phyloP scores from a whole-genome alignment of 805 yeast genomes.

The Kodamaea neixiangensis region DNA sequence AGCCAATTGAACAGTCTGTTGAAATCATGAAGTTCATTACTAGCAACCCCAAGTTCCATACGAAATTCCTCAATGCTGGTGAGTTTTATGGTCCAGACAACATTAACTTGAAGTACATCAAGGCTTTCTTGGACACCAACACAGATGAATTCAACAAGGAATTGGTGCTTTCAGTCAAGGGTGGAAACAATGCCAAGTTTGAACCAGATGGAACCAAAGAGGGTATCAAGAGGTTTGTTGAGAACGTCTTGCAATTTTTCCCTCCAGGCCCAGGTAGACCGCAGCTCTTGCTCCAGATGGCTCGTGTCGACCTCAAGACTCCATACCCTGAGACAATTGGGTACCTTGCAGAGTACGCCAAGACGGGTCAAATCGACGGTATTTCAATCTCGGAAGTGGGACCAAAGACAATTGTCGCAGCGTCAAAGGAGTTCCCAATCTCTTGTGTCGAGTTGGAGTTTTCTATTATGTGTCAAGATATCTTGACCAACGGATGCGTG shows the following conservation, averaged over 20 bases:
- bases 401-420: conserved; percentile 59
- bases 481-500: conserved; percentile 62
- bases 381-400: conserved; percentile 75
- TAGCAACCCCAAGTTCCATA: conserved; percentile 49
- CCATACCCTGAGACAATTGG: conserved; percentile 61
- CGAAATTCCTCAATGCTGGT: conserved; percentile 67
- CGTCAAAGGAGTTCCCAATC: conserved; percentile 58
- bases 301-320: conserved; percentile 61
- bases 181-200: conserved; percentile 47
- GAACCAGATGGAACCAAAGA: conserved; percentile 54
- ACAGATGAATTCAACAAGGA: conserved; percentile 56
- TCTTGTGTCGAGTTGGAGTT: conserved; percentile 77
- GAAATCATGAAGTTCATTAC: conserved; percentile 46
- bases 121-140: conserved; percentile 53
- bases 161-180: conserved; percentile 67
- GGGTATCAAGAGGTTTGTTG: conserved; percentile 49
- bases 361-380: conserved; percentile 66
- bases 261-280: conserved; percentile 34
- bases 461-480: conserved; percentile 65
- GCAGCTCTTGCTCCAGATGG: conserved; percentile 56
- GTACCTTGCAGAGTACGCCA: conserved; percentile 57
- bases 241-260: conserved; percentile 37
- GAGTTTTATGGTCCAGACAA: conserved; percentile 68
- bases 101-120: conserved; percentile 56
- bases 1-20: conserved; percentile 54